These are phyloP conservation scores for Exophiala xenobiotica DNA, from an alignment of 2,329 filamentous ascomycete species.

Conservation along the genomic window DNA sequence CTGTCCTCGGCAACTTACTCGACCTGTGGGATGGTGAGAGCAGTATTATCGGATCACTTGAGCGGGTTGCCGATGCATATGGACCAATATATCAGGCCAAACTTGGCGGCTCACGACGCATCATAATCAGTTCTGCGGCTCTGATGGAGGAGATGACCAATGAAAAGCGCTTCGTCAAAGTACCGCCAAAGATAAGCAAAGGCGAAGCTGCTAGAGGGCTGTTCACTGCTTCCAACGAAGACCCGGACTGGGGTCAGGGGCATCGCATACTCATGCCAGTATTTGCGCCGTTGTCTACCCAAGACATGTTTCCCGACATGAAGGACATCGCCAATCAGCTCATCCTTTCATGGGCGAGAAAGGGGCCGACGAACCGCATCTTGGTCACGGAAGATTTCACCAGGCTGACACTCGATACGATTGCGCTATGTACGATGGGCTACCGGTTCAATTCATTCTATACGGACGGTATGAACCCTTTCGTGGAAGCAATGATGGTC, in stretches of 20 bases:
- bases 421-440: conserved; percentile 58
- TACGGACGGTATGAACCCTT: conserved; percentile 65
- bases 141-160: conserved; percentile 64
- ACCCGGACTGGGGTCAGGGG: conserved; percentile 31
- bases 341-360: conserved; percentile 43
- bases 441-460: conserved; percentile 78
- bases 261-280: conserved; percentile 27
- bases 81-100: conserved; percentile 61
- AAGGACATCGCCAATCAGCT: conserved; percentile 42
- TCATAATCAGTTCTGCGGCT: conserved; percentile 55
- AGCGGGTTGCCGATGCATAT: conserved; percentile 18
- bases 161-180: conserved; percentile 65
- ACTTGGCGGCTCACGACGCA: conserved; percentile 48
- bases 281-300: conserved; percentile 24
- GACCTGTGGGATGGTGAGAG: conserved; percentile 19
- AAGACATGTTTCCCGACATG: conserved; percentile 34
- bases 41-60: conserved; percentile 8
- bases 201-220: conserved; percentile 64
- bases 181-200: conserved; percentile 51
- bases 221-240: conserved; percentile 55
- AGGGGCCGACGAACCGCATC: conserved; percentile 58
- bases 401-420: conserved; percentile 19
- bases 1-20: conserved; percentile 19
- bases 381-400: conserved; percentile 66
- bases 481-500: conserved; percentile 64